phyloP scores from a whole-genome alignment of 495 filamentous ascomycete genomes.

The Amniculicola lignicola region DNA sequence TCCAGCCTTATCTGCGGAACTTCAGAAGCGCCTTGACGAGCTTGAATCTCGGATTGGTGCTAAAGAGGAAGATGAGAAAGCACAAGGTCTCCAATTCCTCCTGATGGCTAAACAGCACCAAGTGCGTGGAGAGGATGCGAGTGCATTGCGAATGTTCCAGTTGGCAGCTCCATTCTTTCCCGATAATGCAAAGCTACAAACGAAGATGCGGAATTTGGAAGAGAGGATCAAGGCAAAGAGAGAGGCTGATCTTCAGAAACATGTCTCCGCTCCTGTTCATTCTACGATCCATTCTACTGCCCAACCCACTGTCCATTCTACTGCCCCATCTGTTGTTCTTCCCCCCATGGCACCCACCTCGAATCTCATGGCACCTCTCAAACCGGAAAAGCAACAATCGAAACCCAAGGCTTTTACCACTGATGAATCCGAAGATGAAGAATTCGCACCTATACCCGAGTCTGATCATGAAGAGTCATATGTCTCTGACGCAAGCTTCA shows the following conservation, averaged over 20 bases:
- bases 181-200: slow-evolving; percentile 71
- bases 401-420: not conserved
- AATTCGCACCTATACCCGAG: slow-evolving; percentile 25
- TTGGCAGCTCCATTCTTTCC: slow-evolving; percentile 83
- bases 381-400: not conserved
- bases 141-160: slow-evolving; percentile 82
- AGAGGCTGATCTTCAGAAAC: slow-evolving; percentile 26
- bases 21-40: slow-evolving; percentile 75
- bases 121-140: slow-evolving; percentile 71
- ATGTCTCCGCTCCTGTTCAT: slow-evolving; percentile 34
- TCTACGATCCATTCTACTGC: not conserved
- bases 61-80: slow-evolving; percentile 64
- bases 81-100: slow-evolving; percentile 74
- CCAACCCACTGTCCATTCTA: not conserved
- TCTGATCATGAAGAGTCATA: slow-evolving; percentile 38
- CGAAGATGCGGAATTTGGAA: slow-evolving; percentile 71
- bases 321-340: not conserved
- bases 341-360: not conserved
- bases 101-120: slow-evolving; percentile 91
- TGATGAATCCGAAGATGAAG: slow-evolving; percentile 49
- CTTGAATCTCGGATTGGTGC: slow-evolving; percentile 80
- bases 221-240: slow-evolving; percentile 54
- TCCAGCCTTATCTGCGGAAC: slow-evolving; percentile 64
- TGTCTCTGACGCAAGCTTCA: slow-evolving; percentile 43
- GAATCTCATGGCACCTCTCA: slow-evolving; percentile 5